These are phyloP conservation scores for Euphrasia arctica DNA, from an alignment of 305 asterid species.

Conservation along the genomic window DNA sequence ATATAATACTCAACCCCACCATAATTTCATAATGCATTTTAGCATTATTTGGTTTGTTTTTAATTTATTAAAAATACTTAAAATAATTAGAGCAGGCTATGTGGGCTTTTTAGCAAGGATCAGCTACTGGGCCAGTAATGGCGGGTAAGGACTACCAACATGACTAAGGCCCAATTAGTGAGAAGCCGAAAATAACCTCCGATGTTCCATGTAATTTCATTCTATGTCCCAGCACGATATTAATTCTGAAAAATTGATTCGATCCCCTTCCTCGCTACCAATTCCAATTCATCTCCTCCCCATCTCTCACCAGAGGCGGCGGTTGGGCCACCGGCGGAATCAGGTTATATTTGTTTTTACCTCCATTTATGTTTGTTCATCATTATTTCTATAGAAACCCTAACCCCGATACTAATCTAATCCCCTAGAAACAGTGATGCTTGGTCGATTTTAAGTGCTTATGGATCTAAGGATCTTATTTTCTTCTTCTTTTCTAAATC, in stretches of 20 bases:
- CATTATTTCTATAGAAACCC: slow-evolving; percentile 8
- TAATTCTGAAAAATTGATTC: slow-evolving; percentile 16
- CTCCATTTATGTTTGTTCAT: not conserved
- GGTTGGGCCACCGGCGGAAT: slow-evolving; percentile 23
- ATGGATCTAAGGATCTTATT: not conserved
- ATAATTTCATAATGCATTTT: not conserved
- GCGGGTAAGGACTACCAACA: not conserved
- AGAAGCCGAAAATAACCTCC: slow-evolving; percentile 6
- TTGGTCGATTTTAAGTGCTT: not conserved
- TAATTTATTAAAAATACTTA: too few species aligned
- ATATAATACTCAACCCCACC: slow-evolving; percentile 9
- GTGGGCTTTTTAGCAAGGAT: not conserved
- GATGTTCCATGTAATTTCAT: slow-evolving; percentile 1
- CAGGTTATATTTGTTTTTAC: slow-evolving; percentile 23
- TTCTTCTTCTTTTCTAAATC: not conserved
- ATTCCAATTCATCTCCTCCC: slow-evolving; percentile 20
- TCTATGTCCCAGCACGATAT: slow-evolving; percentile 14
- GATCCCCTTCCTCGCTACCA: slow-evolving; percentile 32
- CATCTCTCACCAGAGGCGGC: slow-evolving; percentile 31
- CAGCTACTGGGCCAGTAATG: not conserved
- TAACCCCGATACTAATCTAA: slow-evolving; percentile 15
- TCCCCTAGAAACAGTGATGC: slow-evolving; percentile 2
- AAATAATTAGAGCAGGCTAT: too few species aligned
- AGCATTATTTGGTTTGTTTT: too few species aligned
- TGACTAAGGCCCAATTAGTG: slow-evolving; percentile 4